phyloP scores from a whole-genome alignment of 441 rosid species.

The Bruguiera hainesii region DNA sequence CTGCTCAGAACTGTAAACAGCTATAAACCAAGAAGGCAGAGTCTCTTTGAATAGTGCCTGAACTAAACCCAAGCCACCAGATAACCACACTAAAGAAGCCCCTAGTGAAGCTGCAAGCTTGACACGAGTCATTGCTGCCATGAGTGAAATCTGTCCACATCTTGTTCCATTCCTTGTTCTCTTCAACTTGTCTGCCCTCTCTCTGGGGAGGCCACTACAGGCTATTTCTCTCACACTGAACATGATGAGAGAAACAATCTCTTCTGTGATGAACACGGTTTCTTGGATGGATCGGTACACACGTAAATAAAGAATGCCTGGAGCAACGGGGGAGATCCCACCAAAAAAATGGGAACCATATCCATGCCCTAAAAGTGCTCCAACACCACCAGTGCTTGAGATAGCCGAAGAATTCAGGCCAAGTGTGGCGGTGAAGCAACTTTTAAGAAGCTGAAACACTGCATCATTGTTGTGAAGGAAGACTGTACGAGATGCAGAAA shows the following conservation, averaged over 20 bases:
- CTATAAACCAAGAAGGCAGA: conserved; percentile 90
- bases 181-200: conserved; percentile 56
- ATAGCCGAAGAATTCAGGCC: conserved; percentile 57
- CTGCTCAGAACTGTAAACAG: conserved; percentile 57
- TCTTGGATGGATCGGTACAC: conserved; percentile 74
- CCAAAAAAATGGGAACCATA: conserved; percentile 83
- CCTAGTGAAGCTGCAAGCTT: conserved; percentile 88
- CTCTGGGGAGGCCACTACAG: conserved; percentile 47
- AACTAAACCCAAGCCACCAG: conserved; percentile 75
- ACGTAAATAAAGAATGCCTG: conserved; percentile 83
- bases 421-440: conserved; percentile 86
- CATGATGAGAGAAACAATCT: conserved; percentile 81
- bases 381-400: conserved; percentile 82
- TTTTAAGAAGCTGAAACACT: conserved; percentile 85
- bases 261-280: conserved; percentile 76
- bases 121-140: conserved; percentile 73
- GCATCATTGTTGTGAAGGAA: conserved; percentile 89
- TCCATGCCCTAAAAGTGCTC: conserved; percentile 98
- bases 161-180: conserved; percentile 62
- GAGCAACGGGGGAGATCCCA: conserved; percentile 90
- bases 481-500: conserved; percentile 90
- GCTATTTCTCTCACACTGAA: conserved; percentile 76
- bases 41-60: conserved; percentile 85
- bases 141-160: conserved; percentile 78
- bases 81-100: conserved; percentile 85